phyloP scores from a whole-genome alignment of 2,329 filamentous ascomycete species.

The Coniosporium tulheliwenetii region DNA sequence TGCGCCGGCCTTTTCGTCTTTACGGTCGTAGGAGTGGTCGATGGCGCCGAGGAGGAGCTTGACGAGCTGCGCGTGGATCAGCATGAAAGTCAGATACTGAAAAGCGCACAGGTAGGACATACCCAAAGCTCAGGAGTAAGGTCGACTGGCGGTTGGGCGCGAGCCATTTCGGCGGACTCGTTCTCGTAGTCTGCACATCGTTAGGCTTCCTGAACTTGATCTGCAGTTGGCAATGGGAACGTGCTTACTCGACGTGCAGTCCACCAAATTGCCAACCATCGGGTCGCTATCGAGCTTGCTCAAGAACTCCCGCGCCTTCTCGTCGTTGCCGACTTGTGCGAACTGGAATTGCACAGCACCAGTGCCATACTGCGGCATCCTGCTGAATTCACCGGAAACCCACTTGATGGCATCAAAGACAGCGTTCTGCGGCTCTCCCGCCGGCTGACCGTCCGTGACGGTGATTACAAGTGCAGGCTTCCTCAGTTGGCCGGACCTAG shows the following conservation, averaged over 20 bases:
- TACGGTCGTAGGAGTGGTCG: conserved; percentile 48
- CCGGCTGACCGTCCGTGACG: conserved; percentile 51
- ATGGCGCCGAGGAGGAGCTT: conserved; percentile 54
- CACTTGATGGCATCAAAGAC: conserved; percentile 42
- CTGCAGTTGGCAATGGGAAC: not conserved
- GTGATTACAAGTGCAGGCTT: conserved; percentile 52
- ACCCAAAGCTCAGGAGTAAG: conserved; percentile 50
- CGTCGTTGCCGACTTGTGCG: conserved; percentile 53
- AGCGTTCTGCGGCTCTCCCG: conserved; percentile 41
- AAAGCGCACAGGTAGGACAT: conserved; percentile 1
- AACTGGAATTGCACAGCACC: conserved; percentile 52
- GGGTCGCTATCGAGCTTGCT: conserved; percentile 48
- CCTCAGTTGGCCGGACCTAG: conserved; percentile 35
- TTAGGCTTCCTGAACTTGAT: conserved; percentile 7
- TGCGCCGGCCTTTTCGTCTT: conserved; percentile 40
- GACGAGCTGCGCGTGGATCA: conserved; percentile 26
- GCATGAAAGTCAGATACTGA: not conserved
- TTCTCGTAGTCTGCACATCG: conserved; percentile 42
- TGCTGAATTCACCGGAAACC: conserved; percentile 34
- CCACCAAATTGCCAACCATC: conserved; percentile 42
- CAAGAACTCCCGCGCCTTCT: conserved; percentile 48
- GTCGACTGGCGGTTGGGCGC: conserved; percentile 44
- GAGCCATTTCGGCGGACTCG: conserved; percentile 50
- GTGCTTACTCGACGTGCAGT: conserved; percentile 51
- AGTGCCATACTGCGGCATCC: conserved; percentile 34